Base-by-base conservation (phyloP, 495 filamentous ascomycete genomes). In the Penicillium antarcticum region DNA sequence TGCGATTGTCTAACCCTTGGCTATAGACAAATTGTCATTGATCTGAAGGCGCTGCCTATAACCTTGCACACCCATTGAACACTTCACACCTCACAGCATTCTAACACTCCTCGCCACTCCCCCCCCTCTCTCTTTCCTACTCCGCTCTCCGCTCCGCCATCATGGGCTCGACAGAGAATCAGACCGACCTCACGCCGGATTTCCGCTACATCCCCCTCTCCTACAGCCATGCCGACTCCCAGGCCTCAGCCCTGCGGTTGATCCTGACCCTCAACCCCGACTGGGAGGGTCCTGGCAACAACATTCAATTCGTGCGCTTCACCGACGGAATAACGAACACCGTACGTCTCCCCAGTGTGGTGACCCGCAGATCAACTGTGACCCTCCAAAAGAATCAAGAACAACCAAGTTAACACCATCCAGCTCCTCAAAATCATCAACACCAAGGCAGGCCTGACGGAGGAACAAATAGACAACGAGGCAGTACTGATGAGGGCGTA, bases 261-360 rank as follows among this genome's bases (percentile, higher is more conserved):
- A 83, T 96, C 59, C 77, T 92, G 45, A 80, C 89, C 17, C 75
- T 97, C 33, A 81, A 84, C 39, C 95, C 90, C 6, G 81, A 92
- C 58, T 98, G 94, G 94, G 80, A 85, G 52, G 76, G 80, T 14
- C 70, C 79, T 1, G 81, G 78, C 43, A 90, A 88, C 47, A 82
- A 84, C n/a, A 80, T 98, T 53, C 87, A 92, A 65, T 89, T 97
- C 58, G 79, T 90, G 42, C 83, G 85, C 40, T 98, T 97, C 75
- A 98, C 89, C 23, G 94, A 98, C 64, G 94, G 94, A 57, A 98
- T 98, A 68, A 98, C 94, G 39, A 98, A 98, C 70, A 97, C 92
- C 52, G 85, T 88, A 70, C 53, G 82, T 82, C 58, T 41, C 40
- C 3, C 39, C 16, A 32, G 43, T 17, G 40, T 54, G 45, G 26